These are phyloP conservation scores for Ceratobasidium sp. DNA, from an alignment of 1,284 basidiomycete species.

Conservation along the genomic window DNA sequence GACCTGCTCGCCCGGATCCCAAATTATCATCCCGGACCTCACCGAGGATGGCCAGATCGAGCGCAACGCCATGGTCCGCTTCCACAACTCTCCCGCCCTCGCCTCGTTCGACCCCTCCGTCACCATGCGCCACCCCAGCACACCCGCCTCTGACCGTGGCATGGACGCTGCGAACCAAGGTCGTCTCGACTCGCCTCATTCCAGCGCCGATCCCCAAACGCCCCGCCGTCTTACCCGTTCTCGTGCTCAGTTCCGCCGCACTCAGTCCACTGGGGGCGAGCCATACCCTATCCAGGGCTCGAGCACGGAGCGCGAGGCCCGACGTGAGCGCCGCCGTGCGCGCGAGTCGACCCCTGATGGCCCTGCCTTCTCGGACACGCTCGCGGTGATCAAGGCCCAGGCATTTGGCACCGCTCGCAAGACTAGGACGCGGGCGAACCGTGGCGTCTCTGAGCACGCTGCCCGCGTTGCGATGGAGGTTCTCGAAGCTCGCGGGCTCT, in stretches of 20 bases:
- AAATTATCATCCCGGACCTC: constrained; percentile 39
- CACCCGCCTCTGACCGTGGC: constrained; percentile 10
- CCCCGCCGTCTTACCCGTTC: constrained; percentile 36
- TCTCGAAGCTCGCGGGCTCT: constrained; percentile 77
- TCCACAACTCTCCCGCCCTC: constrained; percentile 29
- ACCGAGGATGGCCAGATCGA: constrained; percentile 18
- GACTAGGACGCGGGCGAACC: constrained; percentile 70
- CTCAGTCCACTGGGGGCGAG: constrained; percentile 25
- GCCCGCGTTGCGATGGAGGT: constrained; percentile 80
- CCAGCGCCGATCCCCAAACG: constrained; percentile 1
- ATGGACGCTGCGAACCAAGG: background rate
- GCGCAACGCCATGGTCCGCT: constrained; percentile 33
- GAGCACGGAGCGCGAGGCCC: constrained; percentile 49
- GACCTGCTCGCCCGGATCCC: constrained; percentile 40
- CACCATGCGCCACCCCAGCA: constrained; percentile 43
- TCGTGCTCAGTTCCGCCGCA: constrained; percentile 39
- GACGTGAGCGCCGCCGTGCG: constrained; percentile 25
- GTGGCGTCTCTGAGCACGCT: constrained; percentile 65
- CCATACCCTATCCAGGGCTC: constrained; percentile 72
- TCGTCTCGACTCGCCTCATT: background rate
- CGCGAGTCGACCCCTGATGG: constrained; percentile 41
- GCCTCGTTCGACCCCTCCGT: constrained; percentile 32
- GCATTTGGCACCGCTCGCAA: constrained; percentile 83
- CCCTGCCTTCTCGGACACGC: constrained; percentile 76
- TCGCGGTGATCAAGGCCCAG: constrained; percentile 87